Conservation (phyloP, 2,329 filamentous ascomycete genomes). For the Hypomyces perniciosus region DNA sequence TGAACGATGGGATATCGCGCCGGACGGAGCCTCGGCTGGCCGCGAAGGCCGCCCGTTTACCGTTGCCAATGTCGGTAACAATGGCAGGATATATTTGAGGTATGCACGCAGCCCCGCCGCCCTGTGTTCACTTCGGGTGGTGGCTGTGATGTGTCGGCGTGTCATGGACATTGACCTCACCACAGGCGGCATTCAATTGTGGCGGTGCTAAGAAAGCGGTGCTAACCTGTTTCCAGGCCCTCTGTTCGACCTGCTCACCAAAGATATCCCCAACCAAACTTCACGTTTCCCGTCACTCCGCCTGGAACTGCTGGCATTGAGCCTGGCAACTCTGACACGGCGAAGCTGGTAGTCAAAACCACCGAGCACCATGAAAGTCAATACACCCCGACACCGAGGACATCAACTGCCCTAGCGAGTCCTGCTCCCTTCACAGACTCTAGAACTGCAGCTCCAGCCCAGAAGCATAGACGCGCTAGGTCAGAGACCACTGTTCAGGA, state of each 20-base stretch:
- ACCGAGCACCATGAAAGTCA: slow-evolving; percentile 26
- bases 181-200: too few relatives aligned
- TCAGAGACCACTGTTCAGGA: slow-evolving; percentile 76
- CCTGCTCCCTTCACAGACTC: slow-evolving; percentile 29
- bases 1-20: slow-evolving; percentile 50
- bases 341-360: slow-evolving; percentile 16
- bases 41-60: slow-evolving; percentile 68
- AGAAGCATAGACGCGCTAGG: slow-evolving; percentile 54
- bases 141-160: neutral
- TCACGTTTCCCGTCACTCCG: slow-evolving; percentile 55
- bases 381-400: slow-evolving; percentile 34
- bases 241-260: slow-evolving; percentile 56
- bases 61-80: slow-evolving; percentile 76
- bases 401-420: slow-evolving; percentile 13
- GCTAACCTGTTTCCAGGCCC: slow-evolving; percentile 37
- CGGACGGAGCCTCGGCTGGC: slow-evolving; percentile 55
- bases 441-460: slow-evolving; percentile 19
- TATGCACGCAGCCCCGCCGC: slow-evolving; percentile 35
- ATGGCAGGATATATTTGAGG: slow-evolving; percentile 77
- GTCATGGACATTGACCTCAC: neutral
- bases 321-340: slow-evolving; percentile 28
- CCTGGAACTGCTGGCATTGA: slow-evolving; percentile 54
- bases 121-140: neutral
- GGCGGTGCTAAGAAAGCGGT: neutral
- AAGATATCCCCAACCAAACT: slow-evolving; percentile 54